Base-by-base conservation (phyloP, 257 asterid species). In the Petrea volubilis region DNA sequence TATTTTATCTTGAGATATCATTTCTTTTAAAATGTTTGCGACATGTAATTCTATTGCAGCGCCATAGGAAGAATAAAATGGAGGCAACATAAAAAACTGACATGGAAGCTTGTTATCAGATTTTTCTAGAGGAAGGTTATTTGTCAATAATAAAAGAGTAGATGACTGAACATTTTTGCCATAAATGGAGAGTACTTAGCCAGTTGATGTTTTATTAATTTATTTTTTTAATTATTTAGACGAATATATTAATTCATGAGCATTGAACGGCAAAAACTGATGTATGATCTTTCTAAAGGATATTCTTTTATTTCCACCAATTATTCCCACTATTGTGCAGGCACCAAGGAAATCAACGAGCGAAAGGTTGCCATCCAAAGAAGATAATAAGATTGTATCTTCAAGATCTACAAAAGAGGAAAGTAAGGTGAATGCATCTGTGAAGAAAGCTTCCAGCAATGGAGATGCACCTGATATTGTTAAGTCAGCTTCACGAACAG, bases 301-400 rank as follows among this genome's bases (percentile, higher is more conserved):
- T 49, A 43, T 51, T 59, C 50, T 74, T 49, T 64, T 47, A 8
- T 62, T 61, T 60, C 60, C 71, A 59, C 63, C 17, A n/a, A n/a
- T 44, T 47, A 68, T 56, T 46, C 38, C 58, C 80, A 60, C 31
- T 36, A 41, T 34, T 56, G 40, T 82, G 76, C 83, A 94, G 98
- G 78, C 80, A 62, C 95, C 97, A 17, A 89, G 93, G 78, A 94
- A 86, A 73, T 84, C 90, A 47, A 79, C 79, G n/a, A 74, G 87
- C n/a, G 98, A 87, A 77, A 85, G 82, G 67, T 60, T 78, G 76
- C 80, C 81, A 15, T 79, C 89, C 36, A 91, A 84, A 79, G 96
- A 86, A 59, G 95, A 86, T 49, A 82, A 73, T 31, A 87, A 82
- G 76, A 70, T 38, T 34, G 25, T 69, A 62, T 82, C 88, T 71